Conservation (phyloP, 495 filamentous ascomycete genomes). For the Elasticomyces elasticus region DNA sequence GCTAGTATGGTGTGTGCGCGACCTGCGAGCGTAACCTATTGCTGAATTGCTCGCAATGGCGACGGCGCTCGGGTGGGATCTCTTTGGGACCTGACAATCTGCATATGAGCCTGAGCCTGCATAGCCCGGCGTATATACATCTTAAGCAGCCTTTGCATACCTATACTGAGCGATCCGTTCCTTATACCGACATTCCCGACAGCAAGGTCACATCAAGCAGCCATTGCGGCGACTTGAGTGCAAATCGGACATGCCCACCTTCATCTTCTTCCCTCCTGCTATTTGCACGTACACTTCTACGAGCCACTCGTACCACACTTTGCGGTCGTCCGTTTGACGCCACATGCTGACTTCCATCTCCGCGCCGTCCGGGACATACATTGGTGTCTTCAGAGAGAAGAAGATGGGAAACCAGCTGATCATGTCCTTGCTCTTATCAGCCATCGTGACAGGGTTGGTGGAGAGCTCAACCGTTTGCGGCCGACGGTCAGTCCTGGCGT, state of each 20-base stretch:
- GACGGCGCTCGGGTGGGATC: not conserved
- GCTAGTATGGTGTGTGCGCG: not conserved
- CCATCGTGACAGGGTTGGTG: slow-evolving; percentile 86
- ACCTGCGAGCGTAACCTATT: not conserved
- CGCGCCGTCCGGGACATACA: slow-evolving; percentile 75
- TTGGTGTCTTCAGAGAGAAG: slow-evolving; percentile 87
- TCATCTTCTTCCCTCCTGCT: slow-evolving; percentile 49
- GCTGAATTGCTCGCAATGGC: too few species aligned
- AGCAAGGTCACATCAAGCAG: slow-evolving; percentile 89
- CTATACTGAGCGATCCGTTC: not conserved
- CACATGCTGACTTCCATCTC: slow-evolving; percentile 88
- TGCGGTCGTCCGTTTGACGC: slow-evolving; percentile 85
- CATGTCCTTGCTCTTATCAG: slow-evolving; percentile 87
- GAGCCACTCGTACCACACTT: slow-evolving; percentile 99
- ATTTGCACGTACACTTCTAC: slow-evolving; percentile 50
- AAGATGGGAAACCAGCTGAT: slow-evolving; percentile 99
- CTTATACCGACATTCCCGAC: slow-evolving; percentile 43
- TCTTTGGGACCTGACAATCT: not conserved
- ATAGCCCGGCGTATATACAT: not conserved
- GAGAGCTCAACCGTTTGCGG: slow-evolving; percentile 64
- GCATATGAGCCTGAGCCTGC: not conserved
- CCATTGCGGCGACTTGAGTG: slow-evolving; percentile 84
- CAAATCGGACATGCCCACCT: slow-evolving; percentile 70
- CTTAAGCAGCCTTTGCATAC: not conserved
- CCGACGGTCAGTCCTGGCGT: not conserved